Evolutionary conservation across 2,329 filamentous ascomycete genomes (phyloP).

Genomic region (Phaeosphaeriaceae sp.): DNA sequence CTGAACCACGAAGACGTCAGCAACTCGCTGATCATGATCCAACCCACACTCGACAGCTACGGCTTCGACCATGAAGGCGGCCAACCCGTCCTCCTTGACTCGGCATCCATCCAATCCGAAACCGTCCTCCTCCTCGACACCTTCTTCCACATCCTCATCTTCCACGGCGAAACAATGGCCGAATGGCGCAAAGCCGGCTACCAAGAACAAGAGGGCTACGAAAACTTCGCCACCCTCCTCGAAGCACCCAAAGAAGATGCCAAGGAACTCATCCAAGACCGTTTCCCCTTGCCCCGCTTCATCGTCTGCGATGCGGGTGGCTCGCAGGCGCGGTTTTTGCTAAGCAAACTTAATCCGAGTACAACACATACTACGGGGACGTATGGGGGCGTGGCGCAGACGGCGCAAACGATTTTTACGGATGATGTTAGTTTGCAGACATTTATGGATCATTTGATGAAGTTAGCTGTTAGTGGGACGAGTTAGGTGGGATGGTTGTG

Average conservation of each 20-base stretch:
- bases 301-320: conserved; percentile 99
- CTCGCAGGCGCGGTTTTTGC: conserved; percentile 93
- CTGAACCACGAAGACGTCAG: conserved; percentile 96
- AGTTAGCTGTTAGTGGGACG: conserved; percentile 59
- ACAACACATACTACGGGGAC: conserved; percentile 94
- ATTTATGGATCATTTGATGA: conserved; percentile 99
- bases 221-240: conserved; percentile 87
- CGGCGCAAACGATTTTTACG: conserved; percentile 97
- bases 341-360: conserved; percentile 96
- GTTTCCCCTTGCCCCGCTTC: conserved; percentile 97
- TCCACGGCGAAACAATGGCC: conserved; percentile 96
- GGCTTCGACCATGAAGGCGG: conserved; percentile 95
- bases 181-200: conserved; percentile 99
- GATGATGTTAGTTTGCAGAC: conserved; percentile 98
- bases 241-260: conserved; percentile 97
- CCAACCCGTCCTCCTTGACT: conserved; percentile 92
- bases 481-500: conserved; percentile 27
- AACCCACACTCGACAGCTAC: conserved; percentile 96
- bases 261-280: conserved; percentile 94
- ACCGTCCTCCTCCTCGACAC: conserved; percentile 95
- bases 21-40: conserved; percentile 98
- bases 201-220: conserved; percentile 96
- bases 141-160: conserved; percentile 99
- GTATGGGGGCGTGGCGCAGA: conserved; percentile 87
- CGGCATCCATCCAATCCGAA: conserved; percentile 91